Evolutionary conservation across 768 basidiomycete species (phyloP), one percentile per base, ranked within the genome.

Genomic region (Lepiota venenata): DNA sequence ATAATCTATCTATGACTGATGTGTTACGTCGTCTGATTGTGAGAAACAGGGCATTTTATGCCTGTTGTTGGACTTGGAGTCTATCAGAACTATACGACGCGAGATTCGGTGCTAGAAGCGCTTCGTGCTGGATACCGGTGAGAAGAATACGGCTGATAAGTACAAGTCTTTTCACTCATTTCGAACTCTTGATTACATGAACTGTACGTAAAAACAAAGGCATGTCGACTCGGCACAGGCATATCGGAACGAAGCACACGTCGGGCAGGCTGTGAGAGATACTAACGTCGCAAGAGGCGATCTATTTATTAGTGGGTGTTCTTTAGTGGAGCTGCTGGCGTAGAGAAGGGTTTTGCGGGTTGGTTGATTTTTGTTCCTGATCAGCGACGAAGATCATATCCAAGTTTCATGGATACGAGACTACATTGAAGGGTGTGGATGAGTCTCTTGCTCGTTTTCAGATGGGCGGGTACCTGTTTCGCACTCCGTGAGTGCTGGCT

Each of bases 211-310:
- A 21, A 35, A 8, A 35, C 16, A 3, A 52, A 88, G 88, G 52
- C 90, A 88, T 54, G 71, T 91, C 40, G 90, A 91, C 65, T 80
- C 85, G 0, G 90, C 90, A 1, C 85, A 85, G 58, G 71, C 74
- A 35, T 91, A 91, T 64, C 71, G 69, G 53, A 88, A 88, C 56
- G 86, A 89, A 63, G 74, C 74, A 2, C 72, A 73, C 8, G 86
- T 88, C 12, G 84, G 82, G 1, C 73, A 78, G 22, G 85, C 84
- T 1, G 64, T 87, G 20, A 70, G 71, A 55, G 82, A 82, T 50
- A 82, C 79, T 45, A 81, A 78, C 2, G 51, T 91, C 9, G 59
- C 71, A 0, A 72, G 88, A 56, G 71, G 71, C n/a, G 79, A 87
- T 11, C 58, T 89, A 32, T 91, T 90, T 68, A 78, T 91, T 61